Evolutionary conservation across 1,284 basidiomycete species (phyloP).

Genomic region (Puccinia triticina): DNA sequence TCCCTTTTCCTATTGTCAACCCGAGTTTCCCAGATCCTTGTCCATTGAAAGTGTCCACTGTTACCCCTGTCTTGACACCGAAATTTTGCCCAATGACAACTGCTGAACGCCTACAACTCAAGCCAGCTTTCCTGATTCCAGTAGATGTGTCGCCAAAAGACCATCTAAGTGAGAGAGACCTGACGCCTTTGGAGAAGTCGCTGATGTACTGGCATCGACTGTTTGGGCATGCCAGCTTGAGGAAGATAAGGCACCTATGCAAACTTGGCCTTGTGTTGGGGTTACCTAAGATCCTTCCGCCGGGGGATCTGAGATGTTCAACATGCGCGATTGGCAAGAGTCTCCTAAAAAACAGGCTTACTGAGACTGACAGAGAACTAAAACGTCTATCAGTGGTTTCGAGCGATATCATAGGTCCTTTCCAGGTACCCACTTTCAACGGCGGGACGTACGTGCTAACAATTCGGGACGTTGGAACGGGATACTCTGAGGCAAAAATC

Average conservation of each 20-base stretch:
- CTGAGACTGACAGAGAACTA: not conserved
- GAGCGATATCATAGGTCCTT: not conserved
- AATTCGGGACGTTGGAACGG: not conserved
- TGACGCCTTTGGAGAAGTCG: not conserved
- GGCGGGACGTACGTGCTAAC: not conserved
- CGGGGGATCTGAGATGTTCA: not conserved
- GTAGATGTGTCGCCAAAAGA: not conserved
- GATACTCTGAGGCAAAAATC: not conserved
- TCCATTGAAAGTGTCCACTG: too few relatives aligned
- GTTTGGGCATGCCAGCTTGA: constrained; percentile 11
- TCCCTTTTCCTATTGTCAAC: not conserved
- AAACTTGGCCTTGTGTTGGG: not conserved
- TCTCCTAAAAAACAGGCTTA: not conserved
- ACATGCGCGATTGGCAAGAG: not conserved
- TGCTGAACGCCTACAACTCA: not conserved
- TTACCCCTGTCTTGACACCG: too few relatives aligned
- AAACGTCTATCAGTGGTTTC: not conserved
- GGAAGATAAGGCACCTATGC: not conserved
- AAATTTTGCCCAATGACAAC: not conserved
- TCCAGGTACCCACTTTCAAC: not conserved
- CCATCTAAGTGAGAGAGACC: not conserved
- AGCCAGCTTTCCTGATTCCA: not conserved
- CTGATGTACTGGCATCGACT: not conserved
- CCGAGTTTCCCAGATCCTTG: too few relatives aligned
- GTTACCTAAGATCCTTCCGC: not conserved